phyloP scores from a whole-genome alignment of 352 stramenopile genomes.

The Albugo laibachii region DNA sequence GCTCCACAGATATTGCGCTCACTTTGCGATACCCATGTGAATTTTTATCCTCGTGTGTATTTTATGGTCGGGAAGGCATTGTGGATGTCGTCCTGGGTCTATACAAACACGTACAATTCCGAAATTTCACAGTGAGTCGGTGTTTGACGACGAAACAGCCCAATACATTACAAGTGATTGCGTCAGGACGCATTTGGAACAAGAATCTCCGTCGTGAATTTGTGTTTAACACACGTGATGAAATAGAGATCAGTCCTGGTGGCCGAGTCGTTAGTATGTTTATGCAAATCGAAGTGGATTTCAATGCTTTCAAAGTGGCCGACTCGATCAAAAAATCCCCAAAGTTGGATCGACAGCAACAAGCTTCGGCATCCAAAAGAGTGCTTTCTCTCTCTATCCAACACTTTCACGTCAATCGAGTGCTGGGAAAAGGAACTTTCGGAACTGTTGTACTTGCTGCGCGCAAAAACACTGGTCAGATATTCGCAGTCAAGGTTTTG shows the following conservation, averaged over 20 bases:
- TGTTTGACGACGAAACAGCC: conserved; percentile 66
- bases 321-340: conserved; percentile 46
- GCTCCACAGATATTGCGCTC: conserved; percentile 55
- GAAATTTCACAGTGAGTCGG: conserved; percentile 39
- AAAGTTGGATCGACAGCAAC: conserved; percentile 40
- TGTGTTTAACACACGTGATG: conserved; percentile 61
- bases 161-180: conserved; percentile 56
- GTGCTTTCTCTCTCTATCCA: conserved; percentile 77
- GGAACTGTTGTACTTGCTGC: conserved; percentile 80
- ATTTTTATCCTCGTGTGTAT: conserved; percentile 49
- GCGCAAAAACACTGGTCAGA: conserved; percentile 64
- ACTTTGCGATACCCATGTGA: conserved; percentile 62
- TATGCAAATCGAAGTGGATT: conserved; percentile 74
- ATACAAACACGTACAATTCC: conserved; percentile 53
- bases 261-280: conserved; percentile 55
- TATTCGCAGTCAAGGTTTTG: conserved; percentile 86
- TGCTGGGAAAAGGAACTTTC: conserved; percentile 90
- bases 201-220: conserved; percentile 58
- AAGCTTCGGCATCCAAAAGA: conserved; percentile 57
- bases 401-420: conserved; percentile 89
- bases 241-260: conserved; percentile 52
- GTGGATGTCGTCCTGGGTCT: conserved; percentile 60
- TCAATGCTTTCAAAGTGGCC: conserved; percentile 55
- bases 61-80: conserved; percentile 63
- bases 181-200: conserved; percentile 63